These are phyloP conservation scores for Camellia lanceoleosa DNA, from an alignment of 148 eudicot genomes.

Conservation along the genomic window DNA sequence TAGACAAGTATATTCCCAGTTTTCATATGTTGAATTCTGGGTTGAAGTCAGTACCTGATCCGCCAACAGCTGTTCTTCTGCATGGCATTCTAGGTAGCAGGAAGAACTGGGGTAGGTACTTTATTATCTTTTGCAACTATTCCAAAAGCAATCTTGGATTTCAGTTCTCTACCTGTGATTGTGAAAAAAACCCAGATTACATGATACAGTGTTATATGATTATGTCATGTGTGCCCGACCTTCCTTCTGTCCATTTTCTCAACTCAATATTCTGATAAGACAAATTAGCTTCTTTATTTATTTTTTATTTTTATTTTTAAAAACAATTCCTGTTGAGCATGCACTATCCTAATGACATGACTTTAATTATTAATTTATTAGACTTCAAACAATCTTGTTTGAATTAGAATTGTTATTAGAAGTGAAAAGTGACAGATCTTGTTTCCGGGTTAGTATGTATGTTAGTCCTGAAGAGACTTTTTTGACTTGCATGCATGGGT, in stretches of 20 bases:
- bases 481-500: not conserved
- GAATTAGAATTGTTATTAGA: not conserved
- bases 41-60: constrained; percentile 55
- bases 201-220: not conserved
- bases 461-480: not conserved
- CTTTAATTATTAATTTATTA: not conserved
- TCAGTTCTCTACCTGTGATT: constrained; percentile 4
- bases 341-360: not conserved
- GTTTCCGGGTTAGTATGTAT: not conserved
- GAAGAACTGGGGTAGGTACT: constrained; percentile 84
- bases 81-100: constrained; percentile 93
- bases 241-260: constrained; percentile 7
- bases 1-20: not conserved
- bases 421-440: not conserved
- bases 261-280: not conserved
- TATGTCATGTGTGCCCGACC: not conserved
- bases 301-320: no score
- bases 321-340: not conserved
- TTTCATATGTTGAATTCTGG: not conserved
- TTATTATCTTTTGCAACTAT: not conserved
- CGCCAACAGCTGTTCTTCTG: constrained; percentile 92
- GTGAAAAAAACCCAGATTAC: not conserved
- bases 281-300: not conserved
- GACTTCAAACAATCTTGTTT: not conserved
- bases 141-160: not conserved